Evolutionary conservation across 2,329 filamentous ascomycete genomes (phyloP).

Genomic region (Pseudogymnoascus sp.): DNA sequence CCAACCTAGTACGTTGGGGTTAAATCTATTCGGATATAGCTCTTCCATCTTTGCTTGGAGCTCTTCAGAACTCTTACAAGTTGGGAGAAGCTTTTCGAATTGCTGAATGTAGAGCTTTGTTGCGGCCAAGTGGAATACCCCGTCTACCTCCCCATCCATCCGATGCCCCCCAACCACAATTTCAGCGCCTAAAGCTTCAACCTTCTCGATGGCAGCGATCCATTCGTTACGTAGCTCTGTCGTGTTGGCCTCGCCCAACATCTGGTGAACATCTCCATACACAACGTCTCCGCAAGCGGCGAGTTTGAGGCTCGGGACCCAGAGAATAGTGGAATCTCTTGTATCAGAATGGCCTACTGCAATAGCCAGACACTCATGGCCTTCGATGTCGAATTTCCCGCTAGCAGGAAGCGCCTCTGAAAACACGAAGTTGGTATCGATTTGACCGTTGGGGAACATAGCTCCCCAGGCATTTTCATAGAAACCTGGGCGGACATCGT

Average conservation of each 20-base stretch:
- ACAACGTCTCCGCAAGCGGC: slow-evolving; percentile 33
- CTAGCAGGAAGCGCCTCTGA: slow-evolving; percentile 16
- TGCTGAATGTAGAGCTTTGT: slow-evolving; percentile 26
- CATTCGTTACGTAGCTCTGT: slow-evolving; percentile 27
- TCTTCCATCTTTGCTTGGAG: slow-evolving; percentile 15
- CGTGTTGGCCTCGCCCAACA: slow-evolving; percentile 30
- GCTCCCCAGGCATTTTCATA: slow-evolving; percentile 20
- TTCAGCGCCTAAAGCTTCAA: slow-evolving; percentile 28
- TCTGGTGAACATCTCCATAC: slow-evolving; percentile 32
- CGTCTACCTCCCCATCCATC: slow-evolving; percentile 23
- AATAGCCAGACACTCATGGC: slow-evolving; percentile 19
- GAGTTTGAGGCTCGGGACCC: slow-evolving; percentile 29
- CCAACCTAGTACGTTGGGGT: slow-evolving; percentile 14
- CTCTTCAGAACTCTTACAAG: slow-evolving; percentile 16
- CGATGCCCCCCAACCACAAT: slow-evolving; percentile 30
- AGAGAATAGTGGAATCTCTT: slow-evolving; percentile 29
- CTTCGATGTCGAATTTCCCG: slow-evolving; percentile 21
- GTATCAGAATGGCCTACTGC: slow-evolving; percentile 22
- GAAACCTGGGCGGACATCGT: slow-evolving; percentile 17
- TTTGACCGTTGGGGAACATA: slow-evolving; percentile 23
- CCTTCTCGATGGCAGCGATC: slow-evolving; percentile 28
- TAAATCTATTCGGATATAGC: slow-evolving; percentile 17
- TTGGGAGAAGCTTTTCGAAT: slow-evolving; percentile 14
- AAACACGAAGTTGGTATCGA: slow-evolving; percentile 16
- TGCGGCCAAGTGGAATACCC: slow-evolving; percentile 23